Base-by-base conservation (phyloP, 2,329 filamentous ascomycete species). In the Dactylellina cionopaga region DNA sequence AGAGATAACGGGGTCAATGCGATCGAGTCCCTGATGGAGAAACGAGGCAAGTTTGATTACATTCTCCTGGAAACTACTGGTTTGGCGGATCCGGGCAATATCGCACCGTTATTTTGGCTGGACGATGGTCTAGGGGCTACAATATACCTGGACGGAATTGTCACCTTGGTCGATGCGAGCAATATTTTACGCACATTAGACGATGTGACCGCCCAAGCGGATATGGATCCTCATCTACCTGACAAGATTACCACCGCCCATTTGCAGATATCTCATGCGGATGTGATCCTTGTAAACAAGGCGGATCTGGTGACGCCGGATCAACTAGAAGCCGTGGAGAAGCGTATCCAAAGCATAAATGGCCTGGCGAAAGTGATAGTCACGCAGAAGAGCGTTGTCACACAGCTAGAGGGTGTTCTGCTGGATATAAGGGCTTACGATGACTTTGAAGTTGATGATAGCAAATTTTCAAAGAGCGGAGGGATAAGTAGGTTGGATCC, bases 1-100 rank as follows among this genome's bases (percentile, higher is more conserved):
- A 93, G 91, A 82, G 95, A 99, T 80, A 88, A 90, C 0, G 95
- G 95, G 10, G 94, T 99, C 35, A 92, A 92, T 76, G 95, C 95
- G 33, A 96, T 99, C 60, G 95, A 99, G 82, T 92, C 92, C 0
- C 84, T 99, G 1, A 98, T 99, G 92, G 91, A 93, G 75, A 92
- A 92, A 78, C 92, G 91, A 75, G 94, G 94, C 52, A 89, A 89
- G 3, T 99, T 99, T 79, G 95, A 99, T 82, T 99, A 98, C 82
- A 98, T 99, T 75, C 86, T 99, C 1, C 88, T 99, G 0, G 95
- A 99, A 80, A 99, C 95, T 0, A 98, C 95, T 0, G 95, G 95
- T 0, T 85, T 99, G 4, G 95, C 95, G 3, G 94, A 99, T 78
- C 95, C 95, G 0, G 95, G 95, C 0, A 98, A 98, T 77, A 88